A percentile compares a stretch with the other conserved stretches of the same genome.
Evolutionary conservation across 2,329 filamentous ascomycete genomes (phyloP).

Genomic region (Diaporthe citrichinensis): DNA sequence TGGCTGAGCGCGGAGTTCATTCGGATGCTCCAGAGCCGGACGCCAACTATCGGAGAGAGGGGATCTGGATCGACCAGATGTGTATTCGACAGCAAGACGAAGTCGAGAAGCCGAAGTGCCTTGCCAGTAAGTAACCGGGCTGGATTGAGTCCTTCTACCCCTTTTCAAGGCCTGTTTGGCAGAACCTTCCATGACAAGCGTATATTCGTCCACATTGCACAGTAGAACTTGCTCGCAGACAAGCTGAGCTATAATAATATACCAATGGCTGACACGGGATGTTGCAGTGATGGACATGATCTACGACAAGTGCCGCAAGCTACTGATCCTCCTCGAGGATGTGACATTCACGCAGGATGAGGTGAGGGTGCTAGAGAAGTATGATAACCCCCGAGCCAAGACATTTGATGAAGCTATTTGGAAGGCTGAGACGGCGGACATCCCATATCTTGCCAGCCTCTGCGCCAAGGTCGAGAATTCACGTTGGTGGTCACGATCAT

Average conservation of each 20-base stretch:
- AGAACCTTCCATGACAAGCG: background rate
- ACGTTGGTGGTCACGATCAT: slow-evolving; percentile 1
- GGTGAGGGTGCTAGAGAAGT: background rate
- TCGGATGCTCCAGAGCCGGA: background rate
- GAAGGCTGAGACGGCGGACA: background rate
- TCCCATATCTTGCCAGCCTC: slow-evolving; percentile 4
- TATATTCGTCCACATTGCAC: background rate
- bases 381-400: background rate
- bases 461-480: slow-evolving; percentile 4
- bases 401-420: background rate
- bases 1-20: slow-evolving; percentile 2
- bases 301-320: background rate
- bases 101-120: background rate
- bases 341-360: background rate
- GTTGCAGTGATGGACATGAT: slow-evolving; percentile 2
- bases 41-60: slow-evolving; percentile 3
- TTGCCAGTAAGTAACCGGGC: slow-evolving; percentile 1
- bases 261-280: background rate
- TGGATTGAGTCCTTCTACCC: background rate
- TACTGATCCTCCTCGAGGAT: background rate
- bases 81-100: slow-evolving; percentile 1
- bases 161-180: background rate
- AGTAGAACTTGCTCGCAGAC: background rate
- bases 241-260: background rate
- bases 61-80: background rate